Base-by-base conservation (phyloP, 148 eudicot species). In the Pouteria glomerata region DNA sequence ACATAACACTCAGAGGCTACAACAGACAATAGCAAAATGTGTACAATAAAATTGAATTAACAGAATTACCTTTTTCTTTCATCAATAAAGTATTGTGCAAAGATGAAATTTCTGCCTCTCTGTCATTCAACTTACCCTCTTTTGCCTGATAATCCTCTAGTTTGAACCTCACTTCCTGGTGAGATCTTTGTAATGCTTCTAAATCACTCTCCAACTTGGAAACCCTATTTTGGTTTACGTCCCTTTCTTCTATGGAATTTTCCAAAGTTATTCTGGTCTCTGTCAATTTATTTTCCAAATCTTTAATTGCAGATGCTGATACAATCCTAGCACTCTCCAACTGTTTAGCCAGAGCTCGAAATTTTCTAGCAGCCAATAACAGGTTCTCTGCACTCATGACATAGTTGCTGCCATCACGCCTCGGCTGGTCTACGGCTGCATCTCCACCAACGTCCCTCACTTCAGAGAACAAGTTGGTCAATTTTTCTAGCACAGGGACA, bases 121-220 rank as follows among this genome's bases (percentile, higher is more conserved):
- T 83, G 59, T 85, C 78, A 68, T 70, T 77, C 77, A 79, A 42
- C 18, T 70, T 71, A 51, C 39, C 80, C 78, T 85, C 89, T 72
- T 77, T 78, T 48, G 73, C 84, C 77, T 76, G 81, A 80, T 82
- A 81, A 61, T 76, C 83, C 56, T 85, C 86, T 65, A 86, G 42
- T 68, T 81, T 83, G 51, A 71, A 39, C 69, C 44, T 78, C 84
- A 87, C 74, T 74, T 89, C 92, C 67, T 73, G 77, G 78, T 84
- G 82, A 51, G 74, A 52, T 60, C 79, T 82, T 47, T 88, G 82
- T 57, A 76, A 61, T 73, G 56, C 78, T 59, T 85, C 83, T 63
- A 88, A 58, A 75, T 94, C 85, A 71, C 76, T 76, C 79, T 89
- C 96, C 81, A 91, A 71, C 76, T 78, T 73, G 33, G 75, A 80